phyloP scores from a whole-genome alignment of 352 stramenopile species.

The Globisporangium sylvaticum region DNA sequence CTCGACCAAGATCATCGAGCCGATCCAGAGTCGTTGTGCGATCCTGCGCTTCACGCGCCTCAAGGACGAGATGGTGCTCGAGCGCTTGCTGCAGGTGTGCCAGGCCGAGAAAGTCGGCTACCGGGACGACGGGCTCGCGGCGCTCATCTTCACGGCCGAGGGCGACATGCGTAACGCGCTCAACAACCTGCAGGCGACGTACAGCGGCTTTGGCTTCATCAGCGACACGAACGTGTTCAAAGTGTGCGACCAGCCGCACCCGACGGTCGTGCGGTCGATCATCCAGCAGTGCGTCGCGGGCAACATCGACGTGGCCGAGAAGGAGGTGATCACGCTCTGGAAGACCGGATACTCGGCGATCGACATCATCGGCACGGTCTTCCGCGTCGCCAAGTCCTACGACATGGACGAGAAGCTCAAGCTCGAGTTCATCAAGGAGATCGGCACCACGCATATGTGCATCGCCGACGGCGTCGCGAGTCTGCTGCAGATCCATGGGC shows the following conservation, averaged over 20 bases:
- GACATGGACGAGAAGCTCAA: slow-evolving; percentile 84
- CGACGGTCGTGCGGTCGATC: slow-evolving; percentile 72
- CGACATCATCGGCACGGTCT: slow-evolving; percentile 98
- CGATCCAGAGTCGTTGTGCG: slow-evolving; percentile 97
- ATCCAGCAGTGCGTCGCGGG: slow-evolving; percentile 64
- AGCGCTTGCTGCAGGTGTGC: slow-evolving; percentile 92
- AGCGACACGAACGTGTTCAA: slow-evolving; percentile 95
- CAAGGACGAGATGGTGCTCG: slow-evolving; percentile 94
- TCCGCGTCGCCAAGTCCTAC: slow-evolving; percentile 92
- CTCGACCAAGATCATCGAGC: slow-evolving; percentile 99
- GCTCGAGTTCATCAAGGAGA: slow-evolving; percentile 90
- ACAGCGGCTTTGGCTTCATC: slow-evolving; percentile 94
- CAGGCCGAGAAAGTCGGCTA: slow-evolving; percentile 87
- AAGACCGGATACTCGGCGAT: slow-evolving; percentile 92
- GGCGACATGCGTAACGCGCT: slow-evolving; percentile 99
- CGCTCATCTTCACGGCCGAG: slow-evolving; percentile 98
- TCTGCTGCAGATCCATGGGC: slow-evolving; percentile 93
- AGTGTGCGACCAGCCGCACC: slow-evolving; percentile 96
- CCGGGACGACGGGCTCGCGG: slow-evolving; percentile 92
- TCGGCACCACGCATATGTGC: slow-evolving; percentile 90
- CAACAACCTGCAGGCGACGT: slow-evolving; percentile 98
- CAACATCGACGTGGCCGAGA: slow-evolving; percentile 83
- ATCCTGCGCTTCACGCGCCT: slow-evolving; percentile 97
- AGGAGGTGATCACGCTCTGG: slow-evolving; percentile 67
- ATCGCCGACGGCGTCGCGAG: slow-evolving; percentile 92